Evolutionary conservation across 2,329 filamentous ascomycete genomes (phyloP).

Genomic region (Xylariales sp.): DNA sequence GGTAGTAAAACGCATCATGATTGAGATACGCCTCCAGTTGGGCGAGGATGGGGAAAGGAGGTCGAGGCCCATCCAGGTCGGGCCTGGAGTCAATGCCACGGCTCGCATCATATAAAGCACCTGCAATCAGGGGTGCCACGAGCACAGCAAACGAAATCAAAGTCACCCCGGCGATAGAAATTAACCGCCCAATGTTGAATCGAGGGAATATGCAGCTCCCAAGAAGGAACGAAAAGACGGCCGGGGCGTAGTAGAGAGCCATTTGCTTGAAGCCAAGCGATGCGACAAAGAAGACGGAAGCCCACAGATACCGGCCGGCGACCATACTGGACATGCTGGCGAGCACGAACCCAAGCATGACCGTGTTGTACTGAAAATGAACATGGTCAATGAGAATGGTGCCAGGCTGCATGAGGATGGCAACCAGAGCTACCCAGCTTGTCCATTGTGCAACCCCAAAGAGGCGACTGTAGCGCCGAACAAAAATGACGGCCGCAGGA

Average conservation of each 20-base stretch:
- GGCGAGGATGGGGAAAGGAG: conserved; percentile 58
- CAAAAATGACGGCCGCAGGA: conserved; percentile 80
- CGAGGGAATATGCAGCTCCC: conserved; percentile 79
- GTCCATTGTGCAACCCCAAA: conserved; percentile 79
- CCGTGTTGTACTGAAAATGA: conserved; percentile 92
- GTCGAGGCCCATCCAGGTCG: conserved; percentile 53
- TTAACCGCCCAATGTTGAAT: conserved; percentile 62
- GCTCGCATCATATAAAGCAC: conserved; percentile 64
- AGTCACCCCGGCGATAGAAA: conserved; percentile 73
- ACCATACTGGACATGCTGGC: conserved; percentile 86
- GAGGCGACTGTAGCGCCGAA: conserved; percentile 72
- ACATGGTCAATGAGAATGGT: conserved; percentile 85
- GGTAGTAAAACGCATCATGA: conserved; percentile 65
- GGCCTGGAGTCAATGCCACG: conserved; percentile 56
- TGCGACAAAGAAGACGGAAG: conserved; percentile 87
- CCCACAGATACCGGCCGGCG: conserved; percentile 80
- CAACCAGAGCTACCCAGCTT: conserved; percentile 77
- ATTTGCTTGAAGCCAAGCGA: conserved; percentile 99
- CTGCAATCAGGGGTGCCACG: conserved; percentile 69
- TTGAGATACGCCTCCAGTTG: conserved; percentile 56
- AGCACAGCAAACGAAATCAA: conserved; percentile 68
- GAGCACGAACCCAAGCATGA: conserved; percentile 90
- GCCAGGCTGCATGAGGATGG: conserved; percentile 86
- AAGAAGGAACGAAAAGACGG: conserved; percentile 86
- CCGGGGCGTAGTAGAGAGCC: conserved; percentile 94